Evolutionary conservation across 2,329 filamentous ascomycete species (phyloP).

Genomic region (Ceratocystis papillata): DNA sequence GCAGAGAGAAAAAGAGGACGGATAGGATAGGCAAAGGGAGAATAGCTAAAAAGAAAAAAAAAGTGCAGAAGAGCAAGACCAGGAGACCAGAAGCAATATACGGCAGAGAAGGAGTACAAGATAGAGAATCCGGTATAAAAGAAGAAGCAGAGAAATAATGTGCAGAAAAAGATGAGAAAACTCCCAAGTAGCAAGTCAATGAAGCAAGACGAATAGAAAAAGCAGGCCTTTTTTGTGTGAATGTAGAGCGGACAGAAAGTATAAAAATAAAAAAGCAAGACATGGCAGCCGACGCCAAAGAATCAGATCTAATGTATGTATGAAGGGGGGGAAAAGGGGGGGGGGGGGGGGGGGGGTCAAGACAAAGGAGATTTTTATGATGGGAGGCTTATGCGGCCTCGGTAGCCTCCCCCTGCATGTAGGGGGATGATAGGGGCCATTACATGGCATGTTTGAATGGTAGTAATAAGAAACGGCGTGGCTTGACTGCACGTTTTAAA

Average conservation of each 20-base stretch:
- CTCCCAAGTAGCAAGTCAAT: not conserved
- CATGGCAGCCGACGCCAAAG: not conserved
- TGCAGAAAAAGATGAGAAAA: conserved; percentile 14
- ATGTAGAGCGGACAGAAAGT: not conserved
- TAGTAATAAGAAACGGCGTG: not conserved
- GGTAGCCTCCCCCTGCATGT: not conserved
- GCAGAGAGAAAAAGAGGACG: not conserved
- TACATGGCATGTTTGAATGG: not conserved
- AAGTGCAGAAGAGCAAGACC: not conserved
- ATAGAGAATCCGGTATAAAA: conserved; percentile 8
- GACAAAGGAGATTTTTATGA: conserved; percentile 9
- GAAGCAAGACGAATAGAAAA: not conserved
- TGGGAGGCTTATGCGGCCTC: not conserved
- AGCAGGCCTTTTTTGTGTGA: not conserved
- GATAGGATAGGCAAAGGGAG: not conserved
- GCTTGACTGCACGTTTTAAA: not conserved
- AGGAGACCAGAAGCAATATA: not conserved
- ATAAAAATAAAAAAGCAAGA: conserved; percentile 3
- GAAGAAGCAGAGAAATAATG: conserved; percentile 18
- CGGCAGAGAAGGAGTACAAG: conserved; percentile 10
- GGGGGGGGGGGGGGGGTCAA: too few species aligned
- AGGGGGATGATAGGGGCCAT: not conserved
- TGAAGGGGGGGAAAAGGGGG: not conserved
- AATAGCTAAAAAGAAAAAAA: not conserved
- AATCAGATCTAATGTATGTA: conserved; percentile 6